Evolutionary conservation across 2,329 filamentous ascomycete genomes (phyloP).

Genomic region (Fusarium napiforme): DNA sequence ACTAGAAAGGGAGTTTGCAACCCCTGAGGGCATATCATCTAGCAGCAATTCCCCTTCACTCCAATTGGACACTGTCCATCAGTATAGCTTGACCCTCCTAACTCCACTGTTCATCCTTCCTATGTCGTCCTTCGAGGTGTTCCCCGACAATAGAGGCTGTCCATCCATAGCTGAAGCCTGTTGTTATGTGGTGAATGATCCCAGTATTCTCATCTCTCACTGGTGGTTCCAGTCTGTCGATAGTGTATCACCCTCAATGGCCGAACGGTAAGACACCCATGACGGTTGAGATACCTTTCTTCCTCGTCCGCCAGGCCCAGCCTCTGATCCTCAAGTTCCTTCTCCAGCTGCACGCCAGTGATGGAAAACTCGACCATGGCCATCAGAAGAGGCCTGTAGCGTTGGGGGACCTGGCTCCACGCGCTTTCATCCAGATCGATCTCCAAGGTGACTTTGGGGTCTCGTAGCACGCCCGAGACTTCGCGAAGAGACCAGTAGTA

Average conservation of each 20-base stretch:
- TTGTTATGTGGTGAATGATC: background rate
- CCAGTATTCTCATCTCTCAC: background rate
- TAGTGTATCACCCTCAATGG: background rate
- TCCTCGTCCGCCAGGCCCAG: background rate
- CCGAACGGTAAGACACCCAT: background rate
- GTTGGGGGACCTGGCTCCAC: background rate
- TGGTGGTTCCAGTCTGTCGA: background rate
- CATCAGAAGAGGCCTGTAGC: background rate
- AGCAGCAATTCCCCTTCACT: background rate
- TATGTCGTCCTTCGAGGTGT: rapidly evolving
- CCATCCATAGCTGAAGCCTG: background rate
- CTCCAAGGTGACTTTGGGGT: background rate
- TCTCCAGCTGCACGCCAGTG: background rate
- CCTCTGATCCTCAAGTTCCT: background rate
- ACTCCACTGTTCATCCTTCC: rapidly evolving
- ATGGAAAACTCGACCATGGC: background rate
- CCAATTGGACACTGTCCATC: background rate
- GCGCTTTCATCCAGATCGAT: background rate
- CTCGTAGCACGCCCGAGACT: background rate
- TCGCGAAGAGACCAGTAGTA: rapidly evolving
- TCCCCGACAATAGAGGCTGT: rapidly evolving
- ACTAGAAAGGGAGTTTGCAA: background rate
- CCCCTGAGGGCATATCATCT: background rate
- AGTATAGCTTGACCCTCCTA: background rate
- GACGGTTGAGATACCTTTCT: rapidly evolving